These are phyloP conservation scores for Aspergillus jensenii DNA, from an alignment of 2,329 filamentous ascomycete species.

Conservation along the genomic window DNA sequence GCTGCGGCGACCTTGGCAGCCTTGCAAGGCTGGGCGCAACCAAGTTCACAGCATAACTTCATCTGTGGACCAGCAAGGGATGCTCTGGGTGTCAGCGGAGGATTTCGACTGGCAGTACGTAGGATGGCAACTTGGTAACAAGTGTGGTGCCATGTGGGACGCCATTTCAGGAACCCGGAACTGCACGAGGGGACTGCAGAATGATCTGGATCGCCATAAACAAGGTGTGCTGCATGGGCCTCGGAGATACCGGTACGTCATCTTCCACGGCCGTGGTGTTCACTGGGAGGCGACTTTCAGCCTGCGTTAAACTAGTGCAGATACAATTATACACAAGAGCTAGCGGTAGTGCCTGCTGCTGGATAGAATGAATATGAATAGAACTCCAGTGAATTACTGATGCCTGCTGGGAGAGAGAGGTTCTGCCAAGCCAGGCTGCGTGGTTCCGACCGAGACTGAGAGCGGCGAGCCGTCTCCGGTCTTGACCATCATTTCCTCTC, in stretches of 20 bases:
- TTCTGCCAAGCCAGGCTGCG: background rate
- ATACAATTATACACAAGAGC: no score
- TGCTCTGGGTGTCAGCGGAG: background rate
- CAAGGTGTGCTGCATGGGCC: background rate
- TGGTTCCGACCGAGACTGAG: background rate
- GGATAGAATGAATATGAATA: background rate
- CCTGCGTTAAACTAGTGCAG: no score
- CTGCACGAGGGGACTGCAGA: background rate
- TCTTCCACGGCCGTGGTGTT: no score
- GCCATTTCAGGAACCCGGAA: background rate
- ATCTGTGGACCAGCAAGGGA: background rate
- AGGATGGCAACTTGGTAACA: no score
- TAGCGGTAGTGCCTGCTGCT: no score
- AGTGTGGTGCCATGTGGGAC: background rate
- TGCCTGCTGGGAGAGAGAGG: background rate
- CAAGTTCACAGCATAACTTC: background rate
- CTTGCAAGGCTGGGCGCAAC: conserved; percentile 23
- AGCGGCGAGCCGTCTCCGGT: background rate
- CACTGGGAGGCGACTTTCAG: no score
- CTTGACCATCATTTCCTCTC: conserved; percentile 5
- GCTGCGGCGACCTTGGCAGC: conserved; percentile 17
- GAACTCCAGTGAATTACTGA: background rate
- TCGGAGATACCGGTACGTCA: background rate
- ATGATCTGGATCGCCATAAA: no score
- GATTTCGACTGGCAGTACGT: background rate